Percentiles rank a stretch among this genome's conserved stretches.
These are phyloP conservation scores for Spergularia azorica DNA, from an alignment of 179 eudicot species.

Conservation along the genomic window DNA sequence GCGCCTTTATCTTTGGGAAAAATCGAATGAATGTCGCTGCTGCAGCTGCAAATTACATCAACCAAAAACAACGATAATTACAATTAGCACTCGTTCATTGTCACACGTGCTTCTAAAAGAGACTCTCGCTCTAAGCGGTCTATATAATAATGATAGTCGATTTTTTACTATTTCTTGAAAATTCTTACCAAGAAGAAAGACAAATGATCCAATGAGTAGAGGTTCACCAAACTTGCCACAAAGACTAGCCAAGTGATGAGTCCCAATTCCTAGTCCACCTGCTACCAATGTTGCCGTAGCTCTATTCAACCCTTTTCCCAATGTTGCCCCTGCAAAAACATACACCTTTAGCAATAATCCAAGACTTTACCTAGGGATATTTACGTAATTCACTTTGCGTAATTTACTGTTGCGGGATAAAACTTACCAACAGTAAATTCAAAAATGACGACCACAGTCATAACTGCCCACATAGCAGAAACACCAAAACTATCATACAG, in stretches of 20 bases:
- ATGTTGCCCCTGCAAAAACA: conserved; percentile 50
- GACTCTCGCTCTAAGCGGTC: too few species aligned
- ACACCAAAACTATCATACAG: conserved; percentile 57
- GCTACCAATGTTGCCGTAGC: conserved; percentile 54
- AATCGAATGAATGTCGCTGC: conserved; percentile 52
- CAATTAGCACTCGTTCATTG: not conserved
- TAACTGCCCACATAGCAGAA: conserved; percentile 62
- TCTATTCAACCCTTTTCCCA: conserved; percentile 59
- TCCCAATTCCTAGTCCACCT: conserved; percentile 57
- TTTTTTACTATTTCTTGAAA: not conserved
- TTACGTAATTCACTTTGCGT: not conserved
- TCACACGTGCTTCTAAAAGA: not conserved
- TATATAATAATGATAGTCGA: too few species aligned
- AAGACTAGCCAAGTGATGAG: conserved; percentile 47
- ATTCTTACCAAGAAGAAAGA: conserved; percentile 50
- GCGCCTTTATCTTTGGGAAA: conserved; percentile 51
- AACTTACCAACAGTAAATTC: conserved; percentile 61
- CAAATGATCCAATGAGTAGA: conserved; percentile 38
- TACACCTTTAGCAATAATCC: not conserved
- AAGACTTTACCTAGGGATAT: not conserved
- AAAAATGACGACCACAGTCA: conserved; percentile 67
- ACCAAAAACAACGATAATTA: not conserved
- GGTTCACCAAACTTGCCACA: conserved; percentile 50
- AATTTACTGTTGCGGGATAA: too few species aligned
- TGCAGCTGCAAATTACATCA: conserved; percentile 46